Conservation (phyloP, 1,139 yeast genomes). For the Casaregolazyma lundiana region DNA sequence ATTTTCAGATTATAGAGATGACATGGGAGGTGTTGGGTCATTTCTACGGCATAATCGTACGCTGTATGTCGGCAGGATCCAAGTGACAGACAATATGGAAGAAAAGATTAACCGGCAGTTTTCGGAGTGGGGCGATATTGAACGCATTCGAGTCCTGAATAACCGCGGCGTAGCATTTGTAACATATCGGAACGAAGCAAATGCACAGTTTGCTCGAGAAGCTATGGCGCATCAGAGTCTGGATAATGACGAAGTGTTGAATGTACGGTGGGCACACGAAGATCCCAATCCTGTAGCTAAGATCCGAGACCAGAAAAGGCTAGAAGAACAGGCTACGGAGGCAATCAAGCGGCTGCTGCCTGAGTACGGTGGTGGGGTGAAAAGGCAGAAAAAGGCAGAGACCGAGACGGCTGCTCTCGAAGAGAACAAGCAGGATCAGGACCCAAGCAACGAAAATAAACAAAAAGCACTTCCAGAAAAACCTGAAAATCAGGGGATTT, state of each 20-base stretch:
- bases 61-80: constrained; percentile 69
- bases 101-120: constrained; percentile 50
- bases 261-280: constrained; percentile 84
- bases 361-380: constrained; percentile 19
- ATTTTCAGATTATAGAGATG: constrained; percentile 77
- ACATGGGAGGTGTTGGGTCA: constrained; percentile 94
- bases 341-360: constrained; percentile 35
- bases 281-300: constrained; percentile 77
- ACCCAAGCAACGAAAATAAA: not conserved
- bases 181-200: constrained; percentile 59
- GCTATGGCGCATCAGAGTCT: constrained; percentile 54
- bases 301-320: constrained; percentile 40
- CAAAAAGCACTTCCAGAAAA: not conserved
- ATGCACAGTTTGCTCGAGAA: constrained; percentile 88
- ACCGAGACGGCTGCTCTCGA: not conserved
- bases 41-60: constrained; percentile 66
- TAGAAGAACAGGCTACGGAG: constrained; percentile 40
- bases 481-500: not conserved
- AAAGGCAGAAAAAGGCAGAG: constrained; percentile 6
- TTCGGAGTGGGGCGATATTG: constrained; percentile 75
- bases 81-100: constrained; percentile 40
- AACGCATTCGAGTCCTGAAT: constrained; percentile 54
- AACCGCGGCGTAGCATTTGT: constrained; percentile 75
- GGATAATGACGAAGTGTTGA: constrained; percentile 58
- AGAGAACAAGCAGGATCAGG: constrained; percentile 1